These are phyloP conservation scores for Rhizoclosmatium sp. DNA, from an alignment of 192 early-diverging fungal genomes.

Conservation along the genomic window DNA sequence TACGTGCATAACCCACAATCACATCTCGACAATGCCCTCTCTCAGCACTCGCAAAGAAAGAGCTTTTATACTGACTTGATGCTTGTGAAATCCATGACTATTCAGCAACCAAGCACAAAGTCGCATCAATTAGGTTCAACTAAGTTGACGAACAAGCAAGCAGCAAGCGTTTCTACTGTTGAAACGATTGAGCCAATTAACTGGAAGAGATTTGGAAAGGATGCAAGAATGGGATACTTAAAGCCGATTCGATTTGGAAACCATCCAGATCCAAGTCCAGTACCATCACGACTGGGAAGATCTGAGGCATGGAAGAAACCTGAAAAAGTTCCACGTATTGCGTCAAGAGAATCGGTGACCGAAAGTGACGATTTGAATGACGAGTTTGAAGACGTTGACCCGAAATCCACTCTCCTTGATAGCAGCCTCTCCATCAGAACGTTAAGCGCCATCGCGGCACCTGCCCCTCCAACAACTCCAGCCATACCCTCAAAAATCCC, in stretches of 20 bases:
- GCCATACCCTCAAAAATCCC: neutral
- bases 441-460: neutral
- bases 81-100: neutral
- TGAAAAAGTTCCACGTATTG: too few relatives aligned
- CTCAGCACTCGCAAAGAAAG: neutral
- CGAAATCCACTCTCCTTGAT: neutral
- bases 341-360: too few relatives aligned
- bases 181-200: neutral
- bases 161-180: neutral
- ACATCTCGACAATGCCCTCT: neutral
- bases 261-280: too few relatives aligned
- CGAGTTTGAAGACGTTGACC: neutral
- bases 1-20: neutral
- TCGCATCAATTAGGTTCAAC: too few relatives aligned
- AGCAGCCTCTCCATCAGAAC: neutral
- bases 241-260: neutral
- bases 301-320: too few relatives aligned
- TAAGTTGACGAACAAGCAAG: neutral
- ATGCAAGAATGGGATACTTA: neutral
- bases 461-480: neutral
- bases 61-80: neutral
- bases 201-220: neutral
- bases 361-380: neutral
- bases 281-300: too few relatives aligned
- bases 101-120: neutral